A percentile compares a stretch with the other conserved stretches of the same genome.
phyloP scores from a whole-genome alignment of 2,329 filamentous ascomycete genomes.

The Geosmithia flava region DNA sequence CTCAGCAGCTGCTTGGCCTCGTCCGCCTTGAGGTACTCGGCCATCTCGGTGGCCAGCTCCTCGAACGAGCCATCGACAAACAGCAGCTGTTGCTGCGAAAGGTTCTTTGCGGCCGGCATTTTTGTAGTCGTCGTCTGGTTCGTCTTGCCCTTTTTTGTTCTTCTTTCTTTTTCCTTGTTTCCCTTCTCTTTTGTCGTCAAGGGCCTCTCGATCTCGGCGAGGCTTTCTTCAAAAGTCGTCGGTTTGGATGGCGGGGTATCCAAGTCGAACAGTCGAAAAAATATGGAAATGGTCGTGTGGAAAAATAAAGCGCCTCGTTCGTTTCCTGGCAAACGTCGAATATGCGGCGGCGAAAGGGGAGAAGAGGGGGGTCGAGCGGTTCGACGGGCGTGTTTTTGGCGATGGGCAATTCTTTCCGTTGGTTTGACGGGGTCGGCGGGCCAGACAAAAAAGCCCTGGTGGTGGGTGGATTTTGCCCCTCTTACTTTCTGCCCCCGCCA shows the following conservation, averaged over 20 bases:
- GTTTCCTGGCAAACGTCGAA: no score
- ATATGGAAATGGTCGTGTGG: no score
- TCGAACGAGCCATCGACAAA: constrained; percentile 87
- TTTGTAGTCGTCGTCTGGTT: constrained; percentile 3
- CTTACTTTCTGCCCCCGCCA: neutral
- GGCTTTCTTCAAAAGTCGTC: no score
- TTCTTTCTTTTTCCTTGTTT: neutral
- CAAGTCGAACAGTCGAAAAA: no score
- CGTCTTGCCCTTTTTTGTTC: neutral
- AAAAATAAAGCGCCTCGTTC: no score
- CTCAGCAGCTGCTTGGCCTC: constrained; percentile 62
- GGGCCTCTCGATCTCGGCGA: no score
- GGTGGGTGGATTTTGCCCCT: neutral
- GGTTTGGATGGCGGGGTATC: no score
- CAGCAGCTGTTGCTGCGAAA: constrained; percentile 46
- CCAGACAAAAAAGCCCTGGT: neutral
- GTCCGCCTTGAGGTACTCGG: constrained; percentile 80
- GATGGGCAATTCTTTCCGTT: neutral
- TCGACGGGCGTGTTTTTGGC: neutral
- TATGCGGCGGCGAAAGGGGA: no score
- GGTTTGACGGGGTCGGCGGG: neutral
- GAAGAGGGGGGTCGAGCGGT: no score
- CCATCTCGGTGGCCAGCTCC: constrained; percentile 88
- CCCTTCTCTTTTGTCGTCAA: no score
- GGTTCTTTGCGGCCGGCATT: constrained; percentile 19